Base-by-base conservation (phyloP, 1,284 basidiomycete species). In the Cystobasidium pallidum region DNA sequence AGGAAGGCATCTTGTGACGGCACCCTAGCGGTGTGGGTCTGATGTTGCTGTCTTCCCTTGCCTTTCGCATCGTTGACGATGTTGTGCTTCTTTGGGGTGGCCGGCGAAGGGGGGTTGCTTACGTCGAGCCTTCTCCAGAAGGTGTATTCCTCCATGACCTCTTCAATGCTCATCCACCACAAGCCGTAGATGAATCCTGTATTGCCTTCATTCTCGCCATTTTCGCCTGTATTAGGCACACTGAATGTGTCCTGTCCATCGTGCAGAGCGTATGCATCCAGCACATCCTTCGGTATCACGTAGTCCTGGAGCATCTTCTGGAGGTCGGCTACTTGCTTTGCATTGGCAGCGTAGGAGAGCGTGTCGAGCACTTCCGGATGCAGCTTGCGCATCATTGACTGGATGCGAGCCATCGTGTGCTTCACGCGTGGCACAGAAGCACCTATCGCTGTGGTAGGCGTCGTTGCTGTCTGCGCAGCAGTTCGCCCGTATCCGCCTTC, bases 41-140 rank as follows among this genome's bases (percentile, higher is more conserved):
- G 51, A 28, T 59, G 24, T 26, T 52, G 62, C 21, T 70, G 66
- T n/a, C 57, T 51, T 8, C 66, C 55, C 45, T 70, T 65, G 58
- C 71, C 70, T 45, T 70, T 59, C 26, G 34, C 54, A 43, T 61
- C 71, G 41, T 13, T 45, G 52, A 8, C 75, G 72, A 13, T 39
- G 36, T n/a, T 75, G 74, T 0, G 73, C 76, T 19, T 74, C 49
- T 41, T 94, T 91, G 39, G 88, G 85, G 59, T 39, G 28, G 47
- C 61, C 32, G 68, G 68, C 21, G 54, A 59, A 43, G 68, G 61
- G 19, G 68, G 68, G 24, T 59, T 54, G 17, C 59, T 63, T 15
- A 71, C 54, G 78, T 96, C 94, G 49, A 94, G 91, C 78, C 91
- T 88, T 75, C 93, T 84, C 94, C 94, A 96, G 79, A 94, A 95